phyloP scores from a whole-genome alignment of 148 eudicot genomes.

The Pharnaceum exiguum region DNA sequence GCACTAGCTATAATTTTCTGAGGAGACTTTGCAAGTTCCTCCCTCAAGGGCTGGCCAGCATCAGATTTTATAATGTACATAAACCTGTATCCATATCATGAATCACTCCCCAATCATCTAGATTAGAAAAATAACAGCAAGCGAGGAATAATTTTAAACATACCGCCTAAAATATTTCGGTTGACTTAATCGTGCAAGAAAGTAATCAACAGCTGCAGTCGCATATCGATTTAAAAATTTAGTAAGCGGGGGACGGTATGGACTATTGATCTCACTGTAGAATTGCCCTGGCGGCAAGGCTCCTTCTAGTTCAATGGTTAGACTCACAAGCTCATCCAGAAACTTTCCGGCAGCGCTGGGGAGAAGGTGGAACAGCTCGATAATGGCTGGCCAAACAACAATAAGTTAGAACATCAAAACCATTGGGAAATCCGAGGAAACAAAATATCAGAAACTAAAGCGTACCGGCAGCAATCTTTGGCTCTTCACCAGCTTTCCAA shows the following conservation, averaged over 20 bases:
- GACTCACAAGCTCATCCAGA: conserved; percentile 91
- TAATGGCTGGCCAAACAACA: conserved; percentile 72
- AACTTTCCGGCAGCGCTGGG: conserved; percentile 95
- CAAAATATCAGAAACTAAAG: not conserved
- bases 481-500: conserved; percentile 99
- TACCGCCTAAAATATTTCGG: conserved; percentile 91
- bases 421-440: conserved; percentile 1
- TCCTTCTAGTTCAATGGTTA: conserved; percentile 92
- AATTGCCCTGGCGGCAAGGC: conserved; percentile 89
- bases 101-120: not conserved
- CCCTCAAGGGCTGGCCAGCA: conserved; percentile 94
- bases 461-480: conserved; percentile 94
- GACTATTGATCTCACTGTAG: conserved; percentile 96
- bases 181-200: conserved; percentile 84
- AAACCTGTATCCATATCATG: conserved; percentile 41
- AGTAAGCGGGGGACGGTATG: conserved; percentile 91
- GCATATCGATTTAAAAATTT: conserved; percentile 88
- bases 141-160: conserved; percentile 4
- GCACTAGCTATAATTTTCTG: conserved; percentile 75
- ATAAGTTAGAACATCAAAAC: not conserved
- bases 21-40: conserved; percentile 96
- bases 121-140: not conserved
- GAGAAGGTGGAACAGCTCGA: conserved; percentile 94
- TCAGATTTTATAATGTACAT: conserved; percentile 92
- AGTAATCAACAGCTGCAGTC: conserved; percentile 81